A percentile compares a stretch with the other conserved stretches of the same genome.
These are phyloP conservation scores for Agrostemma githago DNA, from an alignment of 148 eudicot species.

Conservation along the genomic window DNA sequence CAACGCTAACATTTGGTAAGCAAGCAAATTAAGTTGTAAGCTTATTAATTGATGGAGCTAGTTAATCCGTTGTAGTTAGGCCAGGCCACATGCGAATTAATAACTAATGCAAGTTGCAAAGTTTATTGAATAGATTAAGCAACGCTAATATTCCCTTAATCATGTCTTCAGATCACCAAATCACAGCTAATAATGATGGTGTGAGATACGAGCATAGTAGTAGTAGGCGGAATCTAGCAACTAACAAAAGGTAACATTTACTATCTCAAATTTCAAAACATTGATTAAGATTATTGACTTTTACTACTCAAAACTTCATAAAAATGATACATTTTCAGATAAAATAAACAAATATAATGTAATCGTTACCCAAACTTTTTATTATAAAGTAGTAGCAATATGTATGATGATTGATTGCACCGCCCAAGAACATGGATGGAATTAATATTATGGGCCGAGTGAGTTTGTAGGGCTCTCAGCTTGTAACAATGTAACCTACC, in stretches of 20 bases:
- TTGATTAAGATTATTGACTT: too few species aligned
- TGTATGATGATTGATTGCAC: conserved; percentile 9
- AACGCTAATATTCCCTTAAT: background rate
- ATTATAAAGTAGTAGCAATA: too few species aligned
- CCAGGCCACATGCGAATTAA: background rate
- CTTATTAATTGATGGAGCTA: background rate
- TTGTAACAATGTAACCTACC: conserved; percentile 12
- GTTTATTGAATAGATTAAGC: background rate
- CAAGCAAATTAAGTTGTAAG: background rate
- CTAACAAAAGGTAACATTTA: too few species aligned
- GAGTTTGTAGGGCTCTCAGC: conserved; percentile 2
- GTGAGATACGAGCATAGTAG: background rate
- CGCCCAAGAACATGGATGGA: background rate
- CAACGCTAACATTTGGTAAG: background rate
- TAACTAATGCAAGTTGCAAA: background rate
- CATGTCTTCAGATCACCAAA: background rate
- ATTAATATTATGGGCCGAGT: conserved; percentile 3
- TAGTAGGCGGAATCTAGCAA: too few species aligned
- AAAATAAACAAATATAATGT: too few species aligned
- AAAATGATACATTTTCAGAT: too few species aligned
- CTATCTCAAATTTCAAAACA: too few species aligned
- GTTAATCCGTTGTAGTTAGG: background rate
- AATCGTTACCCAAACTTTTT: too few species aligned
- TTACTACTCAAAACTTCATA: too few species aligned
- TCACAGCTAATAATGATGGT: background rate